A percentile compares a stretch with the other conserved stretches of the same genome.
phyloP scores from a whole-genome alignment of 345 rosid species.

The Hevea brasiliensis region DNA sequence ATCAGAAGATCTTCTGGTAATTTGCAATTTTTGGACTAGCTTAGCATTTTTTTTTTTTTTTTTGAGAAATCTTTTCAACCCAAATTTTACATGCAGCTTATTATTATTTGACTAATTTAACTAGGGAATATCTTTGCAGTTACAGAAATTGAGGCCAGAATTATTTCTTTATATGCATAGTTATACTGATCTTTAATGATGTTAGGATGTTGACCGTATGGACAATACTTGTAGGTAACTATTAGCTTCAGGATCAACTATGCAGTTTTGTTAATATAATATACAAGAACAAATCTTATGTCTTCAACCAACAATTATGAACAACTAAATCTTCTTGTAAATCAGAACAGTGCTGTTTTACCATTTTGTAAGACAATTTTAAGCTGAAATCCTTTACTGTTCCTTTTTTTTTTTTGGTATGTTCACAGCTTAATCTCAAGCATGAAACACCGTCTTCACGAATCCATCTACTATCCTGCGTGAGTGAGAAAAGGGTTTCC shows the following conservation, averaged over 20 bases:
- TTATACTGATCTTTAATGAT: neutral
- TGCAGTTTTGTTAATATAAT: neutral
- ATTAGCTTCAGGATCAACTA: neutral
- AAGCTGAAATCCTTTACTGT: neutral
- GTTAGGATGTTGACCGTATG: neutral
- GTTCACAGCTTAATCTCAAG: constrained; percentile 22
- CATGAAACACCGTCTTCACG: constrained; percentile 2
- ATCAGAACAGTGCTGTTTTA: neutral
- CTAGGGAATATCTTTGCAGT: neutral
- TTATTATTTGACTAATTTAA: neutral
- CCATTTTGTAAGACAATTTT: neutral
- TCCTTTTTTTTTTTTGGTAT: neutral
- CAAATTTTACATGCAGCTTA: neutral
- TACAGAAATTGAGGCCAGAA: neutral
- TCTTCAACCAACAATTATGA: neutral
- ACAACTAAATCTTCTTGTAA: neutral
- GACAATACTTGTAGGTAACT: neutral
- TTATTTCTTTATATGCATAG: neutral
- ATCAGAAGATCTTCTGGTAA: constrained; percentile 30
- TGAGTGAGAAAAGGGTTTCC: neutral
- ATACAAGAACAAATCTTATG: neutral
- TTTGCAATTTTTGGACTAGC: neutral
- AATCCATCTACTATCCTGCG: neutral
- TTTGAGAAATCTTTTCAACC: neutral
- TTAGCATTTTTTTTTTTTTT: neutral